Conservation (phyloP, 2,329 filamentous ascomycete genomes). For the Talaromyces sp. region DNA sequence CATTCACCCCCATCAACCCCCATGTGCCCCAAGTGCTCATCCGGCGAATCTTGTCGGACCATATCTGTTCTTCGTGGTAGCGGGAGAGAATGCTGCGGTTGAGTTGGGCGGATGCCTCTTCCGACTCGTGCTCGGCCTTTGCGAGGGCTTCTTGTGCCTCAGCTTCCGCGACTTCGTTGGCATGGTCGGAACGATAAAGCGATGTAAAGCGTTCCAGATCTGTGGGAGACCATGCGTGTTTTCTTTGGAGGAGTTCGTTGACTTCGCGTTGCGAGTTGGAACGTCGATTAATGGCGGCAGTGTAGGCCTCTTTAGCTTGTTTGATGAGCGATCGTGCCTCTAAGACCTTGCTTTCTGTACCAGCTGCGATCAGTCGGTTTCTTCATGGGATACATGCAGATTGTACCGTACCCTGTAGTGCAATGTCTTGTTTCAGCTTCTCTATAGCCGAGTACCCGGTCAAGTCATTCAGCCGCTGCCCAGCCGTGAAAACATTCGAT, state of each 20-base stretch:
- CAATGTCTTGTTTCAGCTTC: conserved; percentile 72
- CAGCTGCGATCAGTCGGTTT: not conserved
- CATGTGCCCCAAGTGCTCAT: conserved; percentile 99
- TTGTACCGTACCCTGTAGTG: conserved; percentile 50
- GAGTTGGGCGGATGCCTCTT: conserved; percentile 68
- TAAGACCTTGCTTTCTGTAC: conserved; percentile 48
- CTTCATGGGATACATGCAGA: conserved; percentile 6
- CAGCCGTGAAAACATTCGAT: conserved; percentile 75
- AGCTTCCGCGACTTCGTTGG: conserved; percentile 79
- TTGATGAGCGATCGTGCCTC: conserved; percentile 60
- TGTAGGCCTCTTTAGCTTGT: conserved; percentile 68
- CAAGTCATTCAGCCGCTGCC: conserved; percentile 84
- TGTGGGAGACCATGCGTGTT: conserved; percentile 79
- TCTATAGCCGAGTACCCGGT: conserved; percentile 94
- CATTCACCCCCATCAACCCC: conserved; percentile 95
- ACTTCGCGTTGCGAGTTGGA: conserved; percentile 92
- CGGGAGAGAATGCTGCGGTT: conserved; percentile 79
- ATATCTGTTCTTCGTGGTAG: conserved; percentile 98
- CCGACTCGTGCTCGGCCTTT: conserved; percentile 71
- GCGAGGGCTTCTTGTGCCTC: conserved; percentile 66
- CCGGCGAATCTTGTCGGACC: conserved; percentile 93
- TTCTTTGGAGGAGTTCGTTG: conserved; percentile 85
- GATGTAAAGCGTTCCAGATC: conserved; percentile 94
- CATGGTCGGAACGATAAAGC: conserved; percentile 86
- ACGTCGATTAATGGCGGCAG: conserved; percentile 75